Evolutionary conservation across 176 grass and related monocot genomes (phyloP), one percentile per base, ranked within the genome.

Genomic region (Avena insularis): DNA sequence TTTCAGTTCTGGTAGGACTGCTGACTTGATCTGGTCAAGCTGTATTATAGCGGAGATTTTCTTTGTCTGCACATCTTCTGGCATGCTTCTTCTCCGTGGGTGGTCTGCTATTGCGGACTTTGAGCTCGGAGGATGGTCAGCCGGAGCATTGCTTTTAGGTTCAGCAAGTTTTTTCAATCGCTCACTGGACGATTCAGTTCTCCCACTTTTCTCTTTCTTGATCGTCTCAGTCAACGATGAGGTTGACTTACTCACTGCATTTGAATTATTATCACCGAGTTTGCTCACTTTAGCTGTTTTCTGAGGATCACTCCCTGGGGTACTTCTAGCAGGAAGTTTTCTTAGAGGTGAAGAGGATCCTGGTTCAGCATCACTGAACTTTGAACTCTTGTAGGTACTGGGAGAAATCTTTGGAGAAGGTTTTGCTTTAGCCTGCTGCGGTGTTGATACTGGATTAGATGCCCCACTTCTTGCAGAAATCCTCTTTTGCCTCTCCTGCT

Each of bases 401-500:
- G 81, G 85, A 58, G 88, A 92, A 85, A 83, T 38, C 82, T 88
- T 91, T 45, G 68, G 61, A 40, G 67, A 73, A 85, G 92, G 86
- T 51, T 93, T 94, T 47, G 71, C 77, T 91, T 93, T 95, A 47
- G 81, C 47, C 62, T 82, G 82, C 45, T 86, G 90, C 17, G 82
- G 78, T 45, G 90, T 85, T 63, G 89, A 83, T 82, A 75, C 35
- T 68, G 90, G 36, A 80, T 88, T 86, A 23, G 90, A 76, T 27
- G 58, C 7, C 68, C 71, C 77, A 78, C 65, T 88, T 88, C 92
- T 94, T 81, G 94, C 67, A 74, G 97, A 83, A 71, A 98, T 98
- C 86, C 94, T 94, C 87, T 98, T 96, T 91, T 98, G 90, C 87
- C 97, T 87, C 85, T 98, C 97, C 73, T 87, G 83, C 88, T 94